Evolutionary conservation across 2,329 filamentous ascomycete species (phyloP), one percentile per base, ranked within the genome.

Genomic region (Phialophora macrospora): DNA sequence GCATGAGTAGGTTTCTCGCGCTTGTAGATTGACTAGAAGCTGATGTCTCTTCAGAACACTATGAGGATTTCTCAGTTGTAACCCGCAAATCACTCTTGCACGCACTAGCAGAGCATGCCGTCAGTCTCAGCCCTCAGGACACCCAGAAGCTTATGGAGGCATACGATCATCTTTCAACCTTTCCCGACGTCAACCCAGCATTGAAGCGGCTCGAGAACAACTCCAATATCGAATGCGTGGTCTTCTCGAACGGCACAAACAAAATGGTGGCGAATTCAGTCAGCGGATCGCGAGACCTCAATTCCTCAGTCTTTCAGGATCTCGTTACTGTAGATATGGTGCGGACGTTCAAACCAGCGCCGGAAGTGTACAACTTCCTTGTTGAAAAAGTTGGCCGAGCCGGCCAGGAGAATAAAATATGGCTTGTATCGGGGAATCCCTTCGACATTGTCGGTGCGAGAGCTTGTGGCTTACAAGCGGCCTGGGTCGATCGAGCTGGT

Each of bases 381-480:
- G 81, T 84, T 0, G 70, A 81, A 68, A 79, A 79, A 41, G 80
- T 82, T 1, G 83, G 83, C 2, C 84, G 83, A 71, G 70, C 77
- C 9, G 77, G 75, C 0, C 72, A 81, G 20, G 78, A 81, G 68
- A 77, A 74, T 0, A 78, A 83, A 28, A 80, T 92, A 14, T 92
- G 89, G 88, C 76, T 93, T 7, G 82, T 93, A 5, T 90, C 84
- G 70, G 85, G 86, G 1, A 93, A 93, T 73, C 87, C 90, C 2
- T 93, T 93, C 74, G 90, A 93, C 74, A 79, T 90, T 17, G 83
- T 87, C 0, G 90, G 90, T 0, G 87, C 89, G 0, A 82, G 81
- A 66, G 80, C 81, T 1, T 80, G 83, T 4, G 89, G 89, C 0
- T 78, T 92, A 77, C 82, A 84, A 71, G 84, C 87, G 26, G 86